Base-by-base conservation (phyloP, 2,329 filamentous ascomycete species). In the Curvularia lunata region DNA sequence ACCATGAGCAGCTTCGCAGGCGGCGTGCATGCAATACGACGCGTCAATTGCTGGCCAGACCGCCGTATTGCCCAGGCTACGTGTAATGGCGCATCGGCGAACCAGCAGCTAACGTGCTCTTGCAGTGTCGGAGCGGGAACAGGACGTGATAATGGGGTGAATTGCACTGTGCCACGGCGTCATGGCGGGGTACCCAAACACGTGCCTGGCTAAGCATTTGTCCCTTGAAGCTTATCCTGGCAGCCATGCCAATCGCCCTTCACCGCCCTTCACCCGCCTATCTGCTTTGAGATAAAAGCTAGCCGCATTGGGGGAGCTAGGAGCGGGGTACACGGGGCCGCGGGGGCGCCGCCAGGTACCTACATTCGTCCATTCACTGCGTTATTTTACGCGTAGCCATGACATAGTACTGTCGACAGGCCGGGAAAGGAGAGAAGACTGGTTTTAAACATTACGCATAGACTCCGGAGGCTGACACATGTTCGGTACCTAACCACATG, bases 171-270 rank as follows among this genome's bases (percentile, higher is more conserved):
- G 21, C 23, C 13, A 27, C 18, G 25, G 47, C 21, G 56, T 45
- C 59, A 62, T 64, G 49, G 61, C 59, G 59, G 59, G 53, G 56
- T 47, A 58, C 21, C 16, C 28, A 54, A 54, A 25, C 32, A 40
- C 32, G 32, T 34, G 57, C 50, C 23, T 51, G 21, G 58, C 61
- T 61, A 68, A 67, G 64, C 62, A 51, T 65, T 59, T 59, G 53
- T 48, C 48, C 54, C 43, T 21, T 25, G 56, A 67, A 65, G 66
- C 66, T 69, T 69, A 58, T 64, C 55, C 61, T 16, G 5, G 27
- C 54, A 56, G 52, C 45, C 28, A 21, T 32, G 28, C 21, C 30
- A 10, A 6, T 6, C 16, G 12, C 2, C 19, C 23, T 45, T 54
- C 58, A 66, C 65, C 61, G 59, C 54, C 50, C 45, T 21, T 16